Conservation (phyloP, 805 yeast genomes). For the Pachysolen tannophilus region DNA sequence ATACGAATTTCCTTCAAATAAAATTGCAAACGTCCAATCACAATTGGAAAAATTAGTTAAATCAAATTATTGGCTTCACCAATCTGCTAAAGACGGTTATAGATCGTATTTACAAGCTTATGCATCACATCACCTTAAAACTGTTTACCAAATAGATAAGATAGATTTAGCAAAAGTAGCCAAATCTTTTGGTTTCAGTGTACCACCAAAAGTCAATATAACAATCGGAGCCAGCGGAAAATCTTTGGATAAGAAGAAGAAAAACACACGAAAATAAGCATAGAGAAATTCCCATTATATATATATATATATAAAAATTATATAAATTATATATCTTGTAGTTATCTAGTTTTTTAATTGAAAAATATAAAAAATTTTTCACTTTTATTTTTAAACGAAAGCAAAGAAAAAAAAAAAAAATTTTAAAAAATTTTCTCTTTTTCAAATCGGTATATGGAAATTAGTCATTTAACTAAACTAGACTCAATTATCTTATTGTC, state of each 20-base stretch:
- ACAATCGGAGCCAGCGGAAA: slow-evolving; percentile 91
- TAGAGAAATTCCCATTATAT: too few relatives aligned
- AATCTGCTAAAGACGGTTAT: slow-evolving; percentile 95
- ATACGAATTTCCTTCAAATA: slow-evolving; percentile 89
- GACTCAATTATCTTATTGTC: too few relatives aligned
- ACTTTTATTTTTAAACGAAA: too few relatives aligned
- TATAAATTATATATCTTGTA: too few relatives aligned
- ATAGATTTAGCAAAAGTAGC: slow-evolving; percentile 93
- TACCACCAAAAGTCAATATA: slow-evolving; percentile 95
- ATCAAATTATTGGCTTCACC: slow-evolving; percentile 90
- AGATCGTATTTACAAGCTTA: slow-evolving; percentile 95
- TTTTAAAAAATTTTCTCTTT: too few relatives aligned
- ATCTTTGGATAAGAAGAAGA: slow-evolving; percentile 12
- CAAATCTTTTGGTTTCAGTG: slow-evolving; percentile 86
- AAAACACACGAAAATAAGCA: slow-evolving; percentile 8
- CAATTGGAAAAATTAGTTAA: slow-evolving; percentile 87
- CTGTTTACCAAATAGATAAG: slow-evolving; percentile 94
- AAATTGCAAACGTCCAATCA: slow-evolving; percentile 93
- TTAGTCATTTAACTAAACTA: too few relatives aligned
- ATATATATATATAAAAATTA: too few relatives aligned
- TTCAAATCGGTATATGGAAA: too few relatives aligned
- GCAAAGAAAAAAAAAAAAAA: too few relatives aligned
- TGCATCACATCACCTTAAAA: slow-evolving; percentile 91
- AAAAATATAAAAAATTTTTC: too few relatives aligned
- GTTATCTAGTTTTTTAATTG: too few relatives aligned